Evolutionary conservation across 768 basidiomycete species (phyloP).

Genomic region (Antrodiella citrinella): DNA sequence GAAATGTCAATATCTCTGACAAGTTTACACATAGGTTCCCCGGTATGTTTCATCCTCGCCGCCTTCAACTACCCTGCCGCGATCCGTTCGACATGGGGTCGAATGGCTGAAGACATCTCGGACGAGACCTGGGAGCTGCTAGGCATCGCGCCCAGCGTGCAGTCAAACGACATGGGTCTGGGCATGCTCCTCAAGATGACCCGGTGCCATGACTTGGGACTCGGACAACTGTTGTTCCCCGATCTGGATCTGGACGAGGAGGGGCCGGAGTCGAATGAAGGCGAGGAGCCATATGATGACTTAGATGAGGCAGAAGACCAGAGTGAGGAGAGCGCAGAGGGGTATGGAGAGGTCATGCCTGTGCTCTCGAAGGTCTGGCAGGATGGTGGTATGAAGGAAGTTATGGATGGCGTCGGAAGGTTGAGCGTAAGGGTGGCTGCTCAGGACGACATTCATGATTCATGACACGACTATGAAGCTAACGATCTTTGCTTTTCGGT

Average conservation of each 20-base stretch:
- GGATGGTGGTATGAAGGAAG: no score
- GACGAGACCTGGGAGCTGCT: constrained; percentile 57
- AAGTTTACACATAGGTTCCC: constrained; percentile 45
- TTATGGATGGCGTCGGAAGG: no score
- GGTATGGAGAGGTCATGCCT: neutral
- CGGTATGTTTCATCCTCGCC: constrained; percentile 70
- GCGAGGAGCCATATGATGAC: neutral
- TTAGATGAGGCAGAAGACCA: neutral
- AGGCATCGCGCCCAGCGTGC: constrained; percentile 30
- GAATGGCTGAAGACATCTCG: constrained; percentile 58
- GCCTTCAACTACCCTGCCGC: constrained; percentile 55
- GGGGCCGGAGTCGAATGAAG: neutral
- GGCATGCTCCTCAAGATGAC: constrained; percentile 72
- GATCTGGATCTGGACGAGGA: constrained; percentile 19
- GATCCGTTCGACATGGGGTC: constrained; percentile 64
- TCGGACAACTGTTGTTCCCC: constrained; percentile 47
- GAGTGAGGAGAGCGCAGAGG: neutral
- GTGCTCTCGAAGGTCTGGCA: no score
- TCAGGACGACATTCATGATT: no score
- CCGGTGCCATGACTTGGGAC: constrained; percentile 61
- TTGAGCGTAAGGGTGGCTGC: no score
- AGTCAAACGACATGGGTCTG: constrained; percentile 33
- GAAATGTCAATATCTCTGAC: neutral
- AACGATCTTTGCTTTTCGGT: no score
- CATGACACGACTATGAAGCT: no score